Percentiles rank a stretch among this genome's conserved stretches.
Conservation (phyloP, 805 yeast genomes). For the Scheffersomyces coipomensis region DNA sequence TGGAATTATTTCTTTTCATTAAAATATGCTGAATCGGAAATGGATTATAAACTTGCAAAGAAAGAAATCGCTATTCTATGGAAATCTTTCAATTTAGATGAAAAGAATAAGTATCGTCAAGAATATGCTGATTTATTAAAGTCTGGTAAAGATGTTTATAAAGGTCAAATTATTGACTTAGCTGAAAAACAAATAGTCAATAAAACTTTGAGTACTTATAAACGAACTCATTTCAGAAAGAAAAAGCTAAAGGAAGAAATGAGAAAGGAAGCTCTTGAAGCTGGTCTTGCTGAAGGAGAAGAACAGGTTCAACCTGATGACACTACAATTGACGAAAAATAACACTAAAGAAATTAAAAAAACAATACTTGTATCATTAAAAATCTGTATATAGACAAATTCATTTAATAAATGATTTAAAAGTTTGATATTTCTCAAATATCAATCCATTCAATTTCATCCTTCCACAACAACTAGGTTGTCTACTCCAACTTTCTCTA, state of each 20-base stretch:
- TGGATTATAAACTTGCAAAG: constrained; percentile 8
- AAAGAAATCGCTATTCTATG: constrained; percentile 16
- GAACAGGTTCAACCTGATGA: no score
- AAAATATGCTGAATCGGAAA: constrained; percentile 11
- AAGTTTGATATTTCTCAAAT: constrained; percentile 14
- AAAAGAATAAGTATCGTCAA: constrained; percentile 25
- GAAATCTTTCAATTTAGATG: constrained; percentile 22
- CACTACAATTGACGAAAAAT: no score
- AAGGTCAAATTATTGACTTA: constrained; percentile 25
- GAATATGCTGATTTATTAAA: constrained; percentile 25
- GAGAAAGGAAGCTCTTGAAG: background rate
- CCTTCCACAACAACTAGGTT: constrained; percentile 15
- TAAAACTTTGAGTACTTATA: background rate
- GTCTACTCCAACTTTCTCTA: constrained; percentile 5
- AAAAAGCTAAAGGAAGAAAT: background rate
- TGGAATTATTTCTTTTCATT: constrained; percentile 32
- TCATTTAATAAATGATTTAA: constrained; percentile 7
- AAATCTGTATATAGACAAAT: constrained; percentile 5
- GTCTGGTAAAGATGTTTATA: constrained; percentile 26
- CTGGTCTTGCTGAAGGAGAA: no score
- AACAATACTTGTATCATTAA: constrained; percentile 5
- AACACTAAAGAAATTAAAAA: no score
- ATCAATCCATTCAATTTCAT: constrained; percentile 16
- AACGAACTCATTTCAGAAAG: constrained; percentile 9
- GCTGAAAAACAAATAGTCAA: constrained; percentile 17